A percentile compares a stretch with the other conserved stretches of the same genome.
Evolutionary conservation across 1,139 yeast species (phyloP).

Genomic region (Geotrichum bryndzae): DNA sequence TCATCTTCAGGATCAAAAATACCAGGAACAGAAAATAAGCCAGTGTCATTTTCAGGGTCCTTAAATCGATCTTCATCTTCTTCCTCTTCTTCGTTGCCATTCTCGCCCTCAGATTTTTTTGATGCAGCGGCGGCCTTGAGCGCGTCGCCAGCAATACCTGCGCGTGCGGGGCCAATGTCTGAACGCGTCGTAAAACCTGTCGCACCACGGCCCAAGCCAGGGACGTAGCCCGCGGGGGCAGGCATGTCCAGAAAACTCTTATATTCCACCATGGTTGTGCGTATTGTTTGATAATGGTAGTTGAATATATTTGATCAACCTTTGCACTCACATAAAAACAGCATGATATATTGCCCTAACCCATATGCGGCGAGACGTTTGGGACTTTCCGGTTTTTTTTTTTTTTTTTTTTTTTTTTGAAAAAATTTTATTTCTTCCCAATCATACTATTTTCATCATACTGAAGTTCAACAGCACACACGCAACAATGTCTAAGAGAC

Average conservation of each 20-base stretch:
- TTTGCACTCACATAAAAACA: not conserved
- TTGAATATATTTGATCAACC: not conserved
- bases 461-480: not conserved
- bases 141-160: slow-evolving; percentile 39
- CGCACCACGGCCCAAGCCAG: slow-evolving; percentile 95
- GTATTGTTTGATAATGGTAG: not conserved
- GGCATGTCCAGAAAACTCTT: slow-evolving; percentile 65
- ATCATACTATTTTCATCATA: not conserved
- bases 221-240: slow-evolving; percentile 84
- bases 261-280: slow-evolving; percentile 14
- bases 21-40: slow-evolving; percentile 31
- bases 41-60: slow-evolving; percentile 40
- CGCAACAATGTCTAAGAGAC: slow-evolving; percentile 26
- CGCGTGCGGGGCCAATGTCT: slow-evolving; percentile 53
- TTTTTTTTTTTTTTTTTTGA: not conserved
- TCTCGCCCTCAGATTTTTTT: slow-evolving; percentile 34
- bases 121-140: slow-evolving; percentile 34
- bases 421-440: not conserved
- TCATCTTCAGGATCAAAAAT: slow-evolving; percentile 49
- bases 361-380: slow-evolving; percentile 12
- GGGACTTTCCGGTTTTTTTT: slow-evolving; percentile 6
- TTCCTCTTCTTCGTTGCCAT: slow-evolving; percentile 33
- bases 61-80: slow-evolving; percentile 32
- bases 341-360: slow-evolving; percentile 5
- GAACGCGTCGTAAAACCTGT: slow-evolving; percentile 85